These are phyloP conservation scores for Rhododendron ovatum DNA, from an alignment of 148 eudicot species.

Conservation along the genomic window DNA sequence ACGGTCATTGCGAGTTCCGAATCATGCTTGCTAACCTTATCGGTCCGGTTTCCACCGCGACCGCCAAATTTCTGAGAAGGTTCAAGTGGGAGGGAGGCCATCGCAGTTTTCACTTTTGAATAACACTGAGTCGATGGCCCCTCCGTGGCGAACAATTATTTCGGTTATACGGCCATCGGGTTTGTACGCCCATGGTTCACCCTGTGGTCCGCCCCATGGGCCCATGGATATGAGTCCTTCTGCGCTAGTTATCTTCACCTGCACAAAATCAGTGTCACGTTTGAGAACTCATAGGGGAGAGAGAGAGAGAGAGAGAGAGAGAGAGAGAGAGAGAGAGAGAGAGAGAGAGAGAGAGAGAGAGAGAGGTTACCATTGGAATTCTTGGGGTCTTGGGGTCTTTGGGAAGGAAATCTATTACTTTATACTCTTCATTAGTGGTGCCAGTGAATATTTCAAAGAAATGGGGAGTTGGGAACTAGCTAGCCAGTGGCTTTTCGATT, in stretches of 20 bases:
- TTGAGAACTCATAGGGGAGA: not conserved
- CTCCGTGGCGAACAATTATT: not conserved
- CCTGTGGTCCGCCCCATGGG: not conserved
- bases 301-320: not conserved
- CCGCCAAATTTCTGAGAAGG: not conserved
- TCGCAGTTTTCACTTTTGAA: not conserved
- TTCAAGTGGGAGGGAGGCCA: not conserved
- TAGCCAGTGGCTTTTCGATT: too few species aligned
- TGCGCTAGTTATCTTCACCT: not conserved
- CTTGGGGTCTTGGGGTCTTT: not conserved
- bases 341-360: too few species aligned
- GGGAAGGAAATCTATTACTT: not conserved
- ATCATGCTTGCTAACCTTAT: not conserved
- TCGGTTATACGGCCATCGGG: not conserved
- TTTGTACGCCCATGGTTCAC: not conserved
- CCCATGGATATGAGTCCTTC: not conserved
- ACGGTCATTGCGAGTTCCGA: not conserved
- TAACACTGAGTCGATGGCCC: not conserved
- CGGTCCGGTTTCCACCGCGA: not conserved
- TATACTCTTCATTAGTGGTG: too few species aligned
- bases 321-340: not conserved
- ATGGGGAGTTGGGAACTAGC: too few species aligned
- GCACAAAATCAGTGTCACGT: not conserved
- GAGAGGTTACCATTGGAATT: not conserved
- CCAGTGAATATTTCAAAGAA: too few species aligned